phyloP scores from a whole-genome alignment of 305 asterid genomes.

The Fraxinus greggii region DNA sequence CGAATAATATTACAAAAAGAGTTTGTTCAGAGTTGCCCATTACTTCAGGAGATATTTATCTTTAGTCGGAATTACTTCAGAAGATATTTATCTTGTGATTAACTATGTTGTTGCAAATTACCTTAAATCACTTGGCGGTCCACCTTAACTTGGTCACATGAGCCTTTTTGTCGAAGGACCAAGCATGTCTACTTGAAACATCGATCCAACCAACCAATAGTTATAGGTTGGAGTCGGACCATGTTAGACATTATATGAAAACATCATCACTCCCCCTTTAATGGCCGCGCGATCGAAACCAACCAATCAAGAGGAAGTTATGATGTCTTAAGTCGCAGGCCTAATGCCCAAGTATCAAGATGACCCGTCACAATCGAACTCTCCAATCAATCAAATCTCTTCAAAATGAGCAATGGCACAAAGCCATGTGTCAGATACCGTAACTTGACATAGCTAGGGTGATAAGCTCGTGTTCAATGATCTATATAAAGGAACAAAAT shows the following conservation, averaged over 20 bases:
- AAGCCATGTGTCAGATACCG: neutral
- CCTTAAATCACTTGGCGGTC: neutral
- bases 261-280: neutral
- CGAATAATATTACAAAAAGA: neutral
- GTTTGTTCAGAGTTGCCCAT: neutral
- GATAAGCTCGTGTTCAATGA: neutral
- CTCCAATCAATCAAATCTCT: neutral
- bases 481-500: no score
- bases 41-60: no score
- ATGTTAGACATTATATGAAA: no score
- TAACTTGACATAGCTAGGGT: neutral
- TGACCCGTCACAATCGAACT: neutral
- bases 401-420: neutral
- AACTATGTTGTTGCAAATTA: neutral
- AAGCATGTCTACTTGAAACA: neutral
- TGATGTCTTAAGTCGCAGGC: neutral
- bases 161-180: neutral
- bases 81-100: neutral
- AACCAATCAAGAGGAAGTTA: neutral
- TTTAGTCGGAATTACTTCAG: neutral
- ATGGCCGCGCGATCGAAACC: neutral
- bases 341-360: neutral
- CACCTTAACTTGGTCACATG: neutral
- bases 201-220: neutral
- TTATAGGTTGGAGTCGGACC: neutral